Evolutionary conservation across 2,329 filamentous ascomycete genomes (phyloP).

Genomic region (Paraconiothyrium brasiliense): DNA sequence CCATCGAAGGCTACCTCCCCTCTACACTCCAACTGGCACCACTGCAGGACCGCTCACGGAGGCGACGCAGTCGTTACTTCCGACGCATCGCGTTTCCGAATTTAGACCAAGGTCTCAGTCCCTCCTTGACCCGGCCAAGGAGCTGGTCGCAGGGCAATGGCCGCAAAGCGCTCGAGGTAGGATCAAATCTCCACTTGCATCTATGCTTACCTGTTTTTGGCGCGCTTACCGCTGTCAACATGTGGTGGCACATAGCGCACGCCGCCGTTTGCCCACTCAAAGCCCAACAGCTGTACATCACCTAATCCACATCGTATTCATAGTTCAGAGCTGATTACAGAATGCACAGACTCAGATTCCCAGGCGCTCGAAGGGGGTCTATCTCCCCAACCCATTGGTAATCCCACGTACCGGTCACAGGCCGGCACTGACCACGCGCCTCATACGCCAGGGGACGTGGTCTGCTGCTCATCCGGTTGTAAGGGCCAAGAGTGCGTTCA

Average conservation of each 20-base stretch:
- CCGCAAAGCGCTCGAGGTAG: slow-evolving; percentile 29
- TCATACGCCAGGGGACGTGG: slow-evolving; percentile 29
- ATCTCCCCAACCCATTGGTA: slow-evolving; percentile 29
- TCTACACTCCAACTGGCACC: slow-evolving; percentile 29
- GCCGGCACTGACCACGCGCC: slow-evolving; percentile 31
- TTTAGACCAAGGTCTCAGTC: slow-evolving; percentile 33
- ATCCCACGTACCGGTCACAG: slow-evolving; percentile 25
- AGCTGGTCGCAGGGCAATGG: slow-evolving; percentile 24
- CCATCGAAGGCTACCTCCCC: slow-evolving; percentile 36
- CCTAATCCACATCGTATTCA: slow-evolving; percentile 21
- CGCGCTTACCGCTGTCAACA: slow-evolving; percentile 22
- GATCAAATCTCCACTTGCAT: slow-evolving; percentile 18
- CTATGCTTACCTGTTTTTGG: slow-evolving; percentile 15
- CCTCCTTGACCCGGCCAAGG: slow-evolving; percentile 31
- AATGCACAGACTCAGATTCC: slow-evolving; percentile 24
- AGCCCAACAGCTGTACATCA: slow-evolving; percentile 13
- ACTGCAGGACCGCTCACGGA: slow-evolving; percentile 23
- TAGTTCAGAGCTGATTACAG: slow-evolving; percentile 35
- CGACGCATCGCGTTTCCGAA: slow-evolving; percentile 17
- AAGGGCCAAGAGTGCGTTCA: slow-evolving; percentile 35
- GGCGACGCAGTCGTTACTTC: slow-evolving; percentile 20
- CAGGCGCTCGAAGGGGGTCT: slow-evolving; percentile 28
- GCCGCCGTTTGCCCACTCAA: slow-evolving; percentile 17
- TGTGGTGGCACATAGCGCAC: slow-evolving; percentile 21
- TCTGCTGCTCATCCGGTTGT: slow-evolving; percentile 37